These are phyloP conservation scores for Elaeagnus macrophylla DNA, from an alignment of 306 rosid species.

Conservation along the genomic window DNA sequence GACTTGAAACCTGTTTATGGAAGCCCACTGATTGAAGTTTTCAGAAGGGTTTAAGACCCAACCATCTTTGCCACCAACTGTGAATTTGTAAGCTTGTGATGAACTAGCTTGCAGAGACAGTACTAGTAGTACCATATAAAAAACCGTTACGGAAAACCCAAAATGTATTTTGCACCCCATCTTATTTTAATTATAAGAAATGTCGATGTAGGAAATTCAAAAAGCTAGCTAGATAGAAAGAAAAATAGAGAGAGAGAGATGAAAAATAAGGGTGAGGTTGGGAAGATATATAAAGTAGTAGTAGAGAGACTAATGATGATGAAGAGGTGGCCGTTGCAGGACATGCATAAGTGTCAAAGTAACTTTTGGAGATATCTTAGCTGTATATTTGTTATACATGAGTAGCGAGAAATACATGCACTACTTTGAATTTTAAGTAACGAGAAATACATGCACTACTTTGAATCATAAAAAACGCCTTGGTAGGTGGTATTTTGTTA, in stretches of 20 bases:
- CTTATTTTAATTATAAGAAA: not conserved
- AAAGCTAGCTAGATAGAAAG: not conserved
- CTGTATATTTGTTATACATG: too few relatives aligned
- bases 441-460: too few relatives aligned
- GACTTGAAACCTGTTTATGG: slow-evolving; percentile 49
- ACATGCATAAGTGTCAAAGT: slow-evolving; percentile 12
- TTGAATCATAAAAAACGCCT: too few relatives aligned
- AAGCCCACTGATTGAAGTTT: slow-evolving; percentile 50
- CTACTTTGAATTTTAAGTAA: too few relatives aligned
- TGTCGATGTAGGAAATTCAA: too few relatives aligned
- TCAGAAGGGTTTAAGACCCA: slow-evolving; percentile 59
- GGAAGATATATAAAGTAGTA: slow-evolving; percentile 17
- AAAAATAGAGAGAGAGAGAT: slow-evolving; percentile 4
- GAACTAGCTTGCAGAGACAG: slow-evolving; percentile 11
- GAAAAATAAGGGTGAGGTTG: not conserved
- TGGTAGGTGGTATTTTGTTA: too few relatives aligned
- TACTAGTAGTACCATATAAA: slow-evolving; percentile 5
- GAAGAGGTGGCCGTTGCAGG: slow-evolving; percentile 31
- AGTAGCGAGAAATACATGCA: too few relatives aligned
- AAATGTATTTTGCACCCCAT: slow-evolving; percentile 21
- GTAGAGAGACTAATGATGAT: not conserved
- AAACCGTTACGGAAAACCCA: slow-evolving; percentile 13
- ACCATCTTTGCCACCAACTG: slow-evolving; percentile 61
- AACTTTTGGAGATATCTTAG: not conserved
- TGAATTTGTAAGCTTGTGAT: slow-evolving; percentile 23